Percentiles rank a stretch among this genome's conserved stretches.
These are phyloP conservation scores for Biscutella auriculata DNA, from an alignment of 441 rosid species.

Conservation along the genomic window DNA sequence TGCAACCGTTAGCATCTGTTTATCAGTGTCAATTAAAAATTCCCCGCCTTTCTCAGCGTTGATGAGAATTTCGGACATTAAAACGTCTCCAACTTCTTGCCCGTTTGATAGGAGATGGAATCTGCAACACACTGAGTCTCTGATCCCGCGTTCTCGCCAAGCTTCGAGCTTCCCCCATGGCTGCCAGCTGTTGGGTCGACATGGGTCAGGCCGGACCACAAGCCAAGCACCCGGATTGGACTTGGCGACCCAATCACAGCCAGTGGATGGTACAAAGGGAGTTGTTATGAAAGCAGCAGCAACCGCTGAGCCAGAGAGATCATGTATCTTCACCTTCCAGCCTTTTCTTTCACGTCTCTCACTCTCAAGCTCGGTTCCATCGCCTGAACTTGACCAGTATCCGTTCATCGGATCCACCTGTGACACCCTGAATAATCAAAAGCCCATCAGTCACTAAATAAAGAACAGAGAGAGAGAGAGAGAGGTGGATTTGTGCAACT, in stretches of 20 bases:
- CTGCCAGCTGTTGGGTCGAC: conserved; percentile 82
- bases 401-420: conserved; percentile 55
- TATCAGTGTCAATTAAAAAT: conserved; percentile 73
- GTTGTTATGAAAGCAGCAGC: conserved; percentile 97
- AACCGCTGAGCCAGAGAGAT: conserved; percentile 90
- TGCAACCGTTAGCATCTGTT: conserved; percentile 48
- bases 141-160: conserved; percentile 88
- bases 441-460: neutral
- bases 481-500: neutral
- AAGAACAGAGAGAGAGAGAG: neutral
- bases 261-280: conserved; percentile 90
- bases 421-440: conserved; percentile 41
- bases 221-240: conserved; percentile 96
- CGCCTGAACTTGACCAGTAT: conserved; percentile 47
- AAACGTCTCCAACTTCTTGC: conserved; percentile 66
- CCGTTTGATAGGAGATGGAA: conserved; percentile 72
- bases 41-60: conserved; percentile 92
- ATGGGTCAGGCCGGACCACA: conserved; percentile 72
- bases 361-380: conserved; percentile 43
- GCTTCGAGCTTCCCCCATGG: conserved; percentile 98
- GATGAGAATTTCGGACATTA: conserved; percentile 73
- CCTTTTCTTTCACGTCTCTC: conserved; percentile 86
- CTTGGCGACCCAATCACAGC: conserved; percentile 92
- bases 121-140: conserved; percentile 78
- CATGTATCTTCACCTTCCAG: conserved; percentile 97